These are phyloP conservation scores for Oryza australiensis DNA, from an alignment of 176 grass and related monocot genomes.

Conservation along the genomic window DNA sequence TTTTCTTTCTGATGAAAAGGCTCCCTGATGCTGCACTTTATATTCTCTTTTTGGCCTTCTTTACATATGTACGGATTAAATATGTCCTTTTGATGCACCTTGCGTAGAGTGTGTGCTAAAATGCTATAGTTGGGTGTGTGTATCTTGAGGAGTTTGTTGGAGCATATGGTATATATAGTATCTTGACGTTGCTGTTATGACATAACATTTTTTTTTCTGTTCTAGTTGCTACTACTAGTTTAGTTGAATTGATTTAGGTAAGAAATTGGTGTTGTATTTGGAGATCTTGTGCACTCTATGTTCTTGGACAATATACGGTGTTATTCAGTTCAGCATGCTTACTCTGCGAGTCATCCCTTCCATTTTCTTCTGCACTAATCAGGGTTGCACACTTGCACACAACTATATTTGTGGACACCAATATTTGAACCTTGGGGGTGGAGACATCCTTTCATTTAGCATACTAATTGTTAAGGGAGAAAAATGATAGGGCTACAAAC, in stretches of 20 bases:
- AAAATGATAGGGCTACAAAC: neutral
- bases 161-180: no score
- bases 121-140: neutral
- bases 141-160: neutral
- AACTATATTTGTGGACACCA: no score
- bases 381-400: no score
- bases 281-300: neutral
- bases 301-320: neutral
- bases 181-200: neutral
- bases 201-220: neutral
- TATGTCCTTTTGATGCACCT: neutral
- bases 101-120: neutral
- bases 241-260: neutral
- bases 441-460: no score
- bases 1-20: slow-evolving; percentile 31
- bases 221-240: neutral
- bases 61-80: neutral
- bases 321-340: neutral
- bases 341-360: neutral
- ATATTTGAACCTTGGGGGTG: no score
- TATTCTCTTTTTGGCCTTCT: slow-evolving; percentile 3
- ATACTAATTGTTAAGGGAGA: neutral
- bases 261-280: neutral
- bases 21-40: slow-evolving; percentile 17
- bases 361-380: no score